Conservation (phyloP, 805 yeast species). For the Candida peoriensis region DNA sequence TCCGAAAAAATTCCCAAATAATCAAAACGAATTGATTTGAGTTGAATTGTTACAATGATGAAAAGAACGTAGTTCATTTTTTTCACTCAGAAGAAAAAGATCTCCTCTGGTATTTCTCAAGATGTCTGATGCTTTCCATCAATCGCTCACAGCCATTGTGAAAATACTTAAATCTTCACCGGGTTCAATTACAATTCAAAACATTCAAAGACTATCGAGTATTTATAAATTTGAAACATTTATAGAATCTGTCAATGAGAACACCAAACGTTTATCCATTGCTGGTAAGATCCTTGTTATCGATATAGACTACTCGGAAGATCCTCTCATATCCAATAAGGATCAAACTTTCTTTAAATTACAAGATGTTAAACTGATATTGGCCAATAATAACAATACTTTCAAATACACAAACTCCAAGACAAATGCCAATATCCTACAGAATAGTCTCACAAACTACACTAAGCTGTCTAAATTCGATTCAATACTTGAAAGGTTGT, state of each 20-base stretch:
- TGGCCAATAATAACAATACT: constrained; percentile 22
- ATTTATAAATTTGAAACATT: constrained; percentile 25
- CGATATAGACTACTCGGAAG: constrained; percentile 22
- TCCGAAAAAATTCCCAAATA: too few species aligned
- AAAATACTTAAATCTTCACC: constrained; percentile 18
- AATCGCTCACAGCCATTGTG: constrained; percentile 15
- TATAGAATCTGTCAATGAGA: constrained; percentile 15
- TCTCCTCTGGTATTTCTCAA: too few species aligned
- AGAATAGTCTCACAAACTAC: constrained; percentile 11
- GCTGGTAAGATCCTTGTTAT: constrained; percentile 26
- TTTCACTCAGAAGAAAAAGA: too few species aligned
- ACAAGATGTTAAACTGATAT: constrained; percentile 17
- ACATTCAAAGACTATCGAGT: constrained; percentile 22
- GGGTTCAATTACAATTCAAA: constrained; percentile 19
- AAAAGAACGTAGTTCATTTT: too few species aligned
- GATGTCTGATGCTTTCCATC: constrained; percentile 22
- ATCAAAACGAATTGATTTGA: too few species aligned
- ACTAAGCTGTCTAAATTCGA: constrained; percentile 17
- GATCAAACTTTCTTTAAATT: constrained; percentile 12
- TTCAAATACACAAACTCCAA: constrained; percentile 14
- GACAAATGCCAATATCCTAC: constrained; percentile 15
- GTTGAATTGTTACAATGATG: too few species aligned
- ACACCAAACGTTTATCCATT: constrained; percentile 17
- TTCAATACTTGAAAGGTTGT: constrained; percentile 13
- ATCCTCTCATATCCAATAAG: constrained; percentile 1